A percentile compares a stretch with the other conserved stretches of the same genome.
phyloP scores from a whole-genome alignment of 2,329 filamentous ascomycete genomes.

The Trichoderma sp. region DNA sequence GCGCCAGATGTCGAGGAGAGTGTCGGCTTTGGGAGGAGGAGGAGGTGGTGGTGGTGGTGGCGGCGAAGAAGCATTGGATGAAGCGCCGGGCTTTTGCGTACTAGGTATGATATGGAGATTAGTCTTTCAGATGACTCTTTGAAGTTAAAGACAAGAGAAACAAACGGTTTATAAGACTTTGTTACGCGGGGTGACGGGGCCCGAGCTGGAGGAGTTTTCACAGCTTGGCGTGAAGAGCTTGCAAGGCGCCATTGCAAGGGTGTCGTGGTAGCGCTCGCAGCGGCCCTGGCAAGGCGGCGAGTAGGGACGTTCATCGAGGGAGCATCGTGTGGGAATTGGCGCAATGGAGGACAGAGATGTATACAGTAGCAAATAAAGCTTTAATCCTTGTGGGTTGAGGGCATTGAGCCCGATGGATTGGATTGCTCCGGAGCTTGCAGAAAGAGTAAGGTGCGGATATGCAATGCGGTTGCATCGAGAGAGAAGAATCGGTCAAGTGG shows the following conservation, averaged over 20 bases:
- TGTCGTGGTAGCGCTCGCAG: neutral
- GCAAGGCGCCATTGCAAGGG: constrained; percentile 38
- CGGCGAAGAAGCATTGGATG: neutral
- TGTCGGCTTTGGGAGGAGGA: constrained; percentile 37
- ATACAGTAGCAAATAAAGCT: neutral
- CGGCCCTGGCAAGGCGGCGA: constrained; percentile 36
- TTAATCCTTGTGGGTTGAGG: constrained; percentile 27
- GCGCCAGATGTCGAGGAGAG: constrained; percentile 44
- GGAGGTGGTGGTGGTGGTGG: constrained; percentile 34
- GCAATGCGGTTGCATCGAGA: neutral
- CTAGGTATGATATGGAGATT: neutral
- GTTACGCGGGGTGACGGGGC: constrained; percentile 33
- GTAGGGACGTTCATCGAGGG: constrained; percentile 39
- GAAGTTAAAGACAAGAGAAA: constrained; percentile 10
- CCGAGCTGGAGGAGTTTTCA: constrained; percentile 29
- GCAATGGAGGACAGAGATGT: neutral
- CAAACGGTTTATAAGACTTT: constrained; percentile 41
- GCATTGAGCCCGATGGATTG: constrained; percentile 31
- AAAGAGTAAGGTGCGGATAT: constrained; percentile 1
- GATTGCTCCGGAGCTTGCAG: constrained; percentile 27
- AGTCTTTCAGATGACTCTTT: too few species aligned
- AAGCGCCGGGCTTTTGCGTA: constrained; percentile 26
- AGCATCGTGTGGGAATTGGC: constrained; percentile 24
- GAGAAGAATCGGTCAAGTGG: neutral
- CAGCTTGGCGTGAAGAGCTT: constrained; percentile 36